A percentile compares a stretch with the other conserved stretches of the same genome.
Conservation (phyloP, 2,329 filamentous ascomycete genomes). For the Zarea fungicola region DNA sequence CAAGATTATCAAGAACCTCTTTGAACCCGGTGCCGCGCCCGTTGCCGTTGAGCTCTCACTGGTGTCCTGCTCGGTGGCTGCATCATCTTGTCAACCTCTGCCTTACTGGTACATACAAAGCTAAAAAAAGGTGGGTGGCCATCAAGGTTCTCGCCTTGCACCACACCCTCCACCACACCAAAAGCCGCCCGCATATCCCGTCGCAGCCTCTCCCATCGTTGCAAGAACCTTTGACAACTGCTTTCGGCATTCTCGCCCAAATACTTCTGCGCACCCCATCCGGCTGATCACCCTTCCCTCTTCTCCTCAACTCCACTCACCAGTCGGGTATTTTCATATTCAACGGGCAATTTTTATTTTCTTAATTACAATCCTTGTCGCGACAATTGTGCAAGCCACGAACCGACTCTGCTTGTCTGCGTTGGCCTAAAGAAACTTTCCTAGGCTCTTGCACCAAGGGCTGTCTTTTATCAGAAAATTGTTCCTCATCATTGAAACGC, state of each 20-base stretch:
- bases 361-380: neutral
- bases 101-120: neutral
- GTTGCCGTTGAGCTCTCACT: no score
- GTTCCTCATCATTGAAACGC: no score
- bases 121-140: conserved; percentile 3
- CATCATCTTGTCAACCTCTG: no score
- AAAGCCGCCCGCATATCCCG: neutral
- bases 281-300: neutral
- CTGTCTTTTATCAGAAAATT: no score
- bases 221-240: neutral
- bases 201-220: neutral
- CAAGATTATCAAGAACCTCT: no score
- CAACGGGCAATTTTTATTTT: neutral
- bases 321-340: neutral
- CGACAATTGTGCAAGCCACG: neutral
- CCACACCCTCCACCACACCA: neutral
- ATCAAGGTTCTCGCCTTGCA: conserved; percentile 7
- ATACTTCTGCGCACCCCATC: neutral
- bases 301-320: neutral
- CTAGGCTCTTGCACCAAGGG: no score
- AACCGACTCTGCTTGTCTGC: no score
- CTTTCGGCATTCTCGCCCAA: neutral
- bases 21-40: no score
- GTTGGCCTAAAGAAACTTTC: no score
- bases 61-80: no score